Evolutionary conservation across 257 asterid genomes (phyloP), one percentile per base, ranked within the genome.

Genomic region (Solanum chmielewskii): DNA sequence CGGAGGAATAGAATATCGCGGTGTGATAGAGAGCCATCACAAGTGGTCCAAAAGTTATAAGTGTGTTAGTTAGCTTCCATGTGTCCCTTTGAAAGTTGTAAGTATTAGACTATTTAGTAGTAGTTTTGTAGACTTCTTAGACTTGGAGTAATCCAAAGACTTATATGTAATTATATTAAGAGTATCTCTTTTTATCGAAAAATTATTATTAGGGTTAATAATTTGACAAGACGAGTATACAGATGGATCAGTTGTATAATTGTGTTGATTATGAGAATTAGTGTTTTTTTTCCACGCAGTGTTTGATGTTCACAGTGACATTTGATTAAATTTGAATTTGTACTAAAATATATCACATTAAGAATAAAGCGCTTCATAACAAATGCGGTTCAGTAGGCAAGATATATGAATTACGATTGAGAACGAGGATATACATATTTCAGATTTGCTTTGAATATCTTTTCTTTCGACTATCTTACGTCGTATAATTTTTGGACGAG

Each of bases 21-120:
- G 49, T 80, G 85, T 18, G 81, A 25, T 59, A 73, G 60, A 66
- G 83, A 47, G 93, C 93, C 94, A 91, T 90, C 93, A 70, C 47
- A 88, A 89, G 90, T 93, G 96, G 98, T 93, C 97, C 97, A 91
- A 66, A 42, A 25, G 9, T 27, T 68, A 42, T 39, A 64, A 83
- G 88, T 44, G 85, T 87, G 92, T 92, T 90, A 7, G 81, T 87
- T 75, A 66, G 45, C 86, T 89, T 86, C 94, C 97, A 95, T 92
- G 94, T 91, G 92, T 89, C 29, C 44, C 27, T 80, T 8, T 29
- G 42, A 29, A 70, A 77, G 4, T 13, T 69, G 76, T 13, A 27
- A 13, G 37, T 70, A 70, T 70, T 68, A 68, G 37, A 27, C 37
- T 68, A 68, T 56, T 64, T 29, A 70, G 76, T 33, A 25, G 35